Base-by-base conservation (phyloP, 2,329 filamentous ascomycete species). In the Trichophyton schoenleinii region DNA sequence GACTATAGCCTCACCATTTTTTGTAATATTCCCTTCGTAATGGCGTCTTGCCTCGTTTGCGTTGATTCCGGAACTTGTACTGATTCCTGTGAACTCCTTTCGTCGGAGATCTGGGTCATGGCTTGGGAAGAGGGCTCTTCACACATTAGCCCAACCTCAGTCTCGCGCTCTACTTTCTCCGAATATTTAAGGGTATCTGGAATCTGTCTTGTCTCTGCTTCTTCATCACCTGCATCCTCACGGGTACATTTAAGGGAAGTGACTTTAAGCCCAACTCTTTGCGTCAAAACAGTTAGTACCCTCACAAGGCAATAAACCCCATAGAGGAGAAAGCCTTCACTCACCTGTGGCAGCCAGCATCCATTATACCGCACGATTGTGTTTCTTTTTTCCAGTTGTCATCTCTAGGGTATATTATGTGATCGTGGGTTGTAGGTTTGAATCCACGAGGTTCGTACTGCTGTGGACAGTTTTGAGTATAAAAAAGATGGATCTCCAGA, bases 401-500 rank as follows among this genome's bases (percentile, higher is more conserved):
- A 18, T 68, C 68, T 28, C 67, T 63, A 0, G 75, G 73, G 63
- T 76, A 78, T 34, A 66, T 66, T 7, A 78, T 65, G 0, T 63
- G 67, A 34, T 68, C 65, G 34, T 70, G 66, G 4, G 64, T 66
- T 18, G 66, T 66, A 8, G 65, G 64, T 8, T 67, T 66, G 57
- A 78, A 79, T 2, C 76, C 77, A n/a, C 68, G 68, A 18, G 77
- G 74, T 55, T 76, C 70, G 64, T 78, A 77, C 1, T 70, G 67
- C 31, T 64, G 58, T 7, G 73, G 70, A 58, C 72, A 74, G 15
- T 73, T 67, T n/a, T 76, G 69, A 2, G 70, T 75, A 64, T 79
- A 79, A 60, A 76, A 73, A 2, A 81, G 68, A 58, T 75, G 72
- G 64, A 80, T 72, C 8, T 72, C 74, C 9, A 81, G 64, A 58